Percentiles rank a stretch among this genome's conserved stretches.
phyloP scores from a whole-genome alignment of 1,284 basidiomycete genomes.

The Cerioporus squamosus region DNA sequence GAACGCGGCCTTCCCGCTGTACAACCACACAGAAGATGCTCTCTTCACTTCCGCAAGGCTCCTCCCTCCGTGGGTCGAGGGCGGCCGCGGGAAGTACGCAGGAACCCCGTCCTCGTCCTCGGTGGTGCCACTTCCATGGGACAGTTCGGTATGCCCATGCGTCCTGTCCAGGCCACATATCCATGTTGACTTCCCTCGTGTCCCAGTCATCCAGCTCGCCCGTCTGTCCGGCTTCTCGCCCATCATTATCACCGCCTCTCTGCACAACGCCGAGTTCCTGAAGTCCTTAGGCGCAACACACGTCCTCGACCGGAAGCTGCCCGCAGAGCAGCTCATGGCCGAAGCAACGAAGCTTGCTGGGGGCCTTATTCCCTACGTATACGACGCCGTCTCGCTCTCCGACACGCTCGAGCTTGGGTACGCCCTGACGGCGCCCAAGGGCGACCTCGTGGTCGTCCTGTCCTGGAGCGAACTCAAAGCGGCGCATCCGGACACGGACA shows the following conservation, averaged over 20 bases:
- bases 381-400: slow-evolving; percentile 28
- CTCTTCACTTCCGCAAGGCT: slow-evolving; percentile 19
- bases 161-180: background rate
- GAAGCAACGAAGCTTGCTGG: slow-evolving; percentile 18
- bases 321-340: slow-evolving; percentile 1
- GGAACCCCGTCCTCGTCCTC: slow-evolving; percentile 37
- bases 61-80: slow-evolving; percentile 26
- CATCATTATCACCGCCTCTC: slow-evolving; percentile 52
- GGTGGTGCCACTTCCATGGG: slow-evolving; percentile 43
- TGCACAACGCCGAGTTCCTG: slow-evolving; percentile 47
- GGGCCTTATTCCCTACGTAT: slow-evolving; percentile 25
- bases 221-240: slow-evolving; percentile 51
- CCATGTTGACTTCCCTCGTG: background rate
- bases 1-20: slow-evolving; percentile 33
- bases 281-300: slow-evolving; percentile 32
- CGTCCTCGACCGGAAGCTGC: slow-evolving; percentile 27
- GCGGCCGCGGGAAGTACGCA: slow-evolving; percentile 25
- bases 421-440: slow-evolving; percentile 30
- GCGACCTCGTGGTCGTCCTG: slow-evolving; percentile 25
- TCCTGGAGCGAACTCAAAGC: background rate
- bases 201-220: slow-evolving; percentile 45
- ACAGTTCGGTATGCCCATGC: slow-evolving; percentile 32
- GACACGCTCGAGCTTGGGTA: slow-evolving; percentile 27
- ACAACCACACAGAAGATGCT: slow-evolving; percentile 13
- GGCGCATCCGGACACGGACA: slow-evolving; percentile 6